phyloP scores from a whole-genome alignment of 2,329 filamentous ascomycete genomes.

The Saccharata proteae region DNA sequence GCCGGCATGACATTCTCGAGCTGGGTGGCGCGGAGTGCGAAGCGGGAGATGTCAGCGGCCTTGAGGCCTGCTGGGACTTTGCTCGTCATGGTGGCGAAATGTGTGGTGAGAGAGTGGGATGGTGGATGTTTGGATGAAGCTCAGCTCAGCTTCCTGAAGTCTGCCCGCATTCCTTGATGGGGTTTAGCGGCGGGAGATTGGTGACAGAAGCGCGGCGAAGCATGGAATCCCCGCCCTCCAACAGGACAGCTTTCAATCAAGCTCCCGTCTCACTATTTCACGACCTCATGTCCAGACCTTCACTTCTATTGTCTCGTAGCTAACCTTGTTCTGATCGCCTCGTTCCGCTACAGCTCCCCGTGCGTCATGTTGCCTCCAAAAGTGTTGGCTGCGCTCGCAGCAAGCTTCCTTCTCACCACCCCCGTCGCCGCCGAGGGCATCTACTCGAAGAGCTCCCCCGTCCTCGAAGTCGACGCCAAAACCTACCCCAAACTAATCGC shows the following conservation, averaged over 20 bases:
- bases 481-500: slow-evolving; percentile 74
- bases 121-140: too few relatives aligned
- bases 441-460: slow-evolving; percentile 77
- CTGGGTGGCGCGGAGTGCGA: slow-evolving; percentile 72
- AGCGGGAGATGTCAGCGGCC: slow-evolving; percentile 70
- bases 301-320: too few relatives aligned
- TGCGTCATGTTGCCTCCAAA: slow-evolving; percentile 23
- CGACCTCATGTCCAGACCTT: slow-evolving; percentile 1
- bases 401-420: slow-evolving; percentile 53
- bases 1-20: slow-evolving; percentile 75
- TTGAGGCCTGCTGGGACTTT: slow-evolving; percentile 61
- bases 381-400: slow-evolving; percentile 38
- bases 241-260: too few relatives aligned
- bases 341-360: slow-evolving; percentile 6
- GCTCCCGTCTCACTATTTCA: not conserved
- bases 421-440: slow-evolving; percentile 57
- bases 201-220: too few relatives aligned
- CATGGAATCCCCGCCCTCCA: too few relatives aligned
- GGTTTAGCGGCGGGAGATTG: too few relatives aligned
- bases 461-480: slow-evolving; percentile 68
- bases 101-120: not conserved
- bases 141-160: too few relatives aligned
- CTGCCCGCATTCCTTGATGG: too few relatives aligned
- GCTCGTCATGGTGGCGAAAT: slow-evolving; percentile 50
- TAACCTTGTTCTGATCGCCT: too few relatives aligned